phyloP scores from a whole-genome alignment of 148 eudicot species.

The Rhododendron mucronatum region DNA sequence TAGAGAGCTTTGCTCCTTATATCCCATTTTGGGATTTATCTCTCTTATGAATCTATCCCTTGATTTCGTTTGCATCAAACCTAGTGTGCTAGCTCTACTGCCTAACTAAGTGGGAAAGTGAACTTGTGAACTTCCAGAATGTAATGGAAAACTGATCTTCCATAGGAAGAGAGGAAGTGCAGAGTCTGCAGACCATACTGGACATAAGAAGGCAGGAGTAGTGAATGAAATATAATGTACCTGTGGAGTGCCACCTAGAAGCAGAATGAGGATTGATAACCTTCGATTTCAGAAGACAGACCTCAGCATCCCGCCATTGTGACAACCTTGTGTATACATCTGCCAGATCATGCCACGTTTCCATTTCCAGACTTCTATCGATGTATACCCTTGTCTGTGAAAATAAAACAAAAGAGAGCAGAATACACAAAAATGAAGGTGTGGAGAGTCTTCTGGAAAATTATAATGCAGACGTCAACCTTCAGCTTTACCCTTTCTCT shows the following conservation, averaged over 20 bases:
- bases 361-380: conserved; percentile 62
- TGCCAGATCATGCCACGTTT: conserved; percentile 94
- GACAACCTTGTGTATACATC: conserved; percentile 62
- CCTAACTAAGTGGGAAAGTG: not conserved
- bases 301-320: conserved; percentile 85
- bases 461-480: not conserved
- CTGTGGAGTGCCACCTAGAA: conserved; percentile 62
- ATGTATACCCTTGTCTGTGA: conserved; percentile 47
- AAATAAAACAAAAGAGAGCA: not conserved
- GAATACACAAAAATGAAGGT: not conserved
- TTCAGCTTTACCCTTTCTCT: not conserved
- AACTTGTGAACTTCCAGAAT: not conserved
- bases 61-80: too few species aligned
- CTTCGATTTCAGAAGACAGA: conserved; percentile 70
- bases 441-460: not conserved
- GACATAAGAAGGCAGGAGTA: not conserved
- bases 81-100: not conserved
- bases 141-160: not conserved
- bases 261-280: conserved; percentile 70
- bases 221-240: conserved; percentile 27
- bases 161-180: not conserved
- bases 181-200: not conserved
- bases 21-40: too few species aligned
- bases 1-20: too few species aligned
- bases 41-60: too few species aligned